Base-by-base conservation (phyloP, 2,329 filamentous ascomycete genomes). In the Pezicula neosporulosa region DNA sequence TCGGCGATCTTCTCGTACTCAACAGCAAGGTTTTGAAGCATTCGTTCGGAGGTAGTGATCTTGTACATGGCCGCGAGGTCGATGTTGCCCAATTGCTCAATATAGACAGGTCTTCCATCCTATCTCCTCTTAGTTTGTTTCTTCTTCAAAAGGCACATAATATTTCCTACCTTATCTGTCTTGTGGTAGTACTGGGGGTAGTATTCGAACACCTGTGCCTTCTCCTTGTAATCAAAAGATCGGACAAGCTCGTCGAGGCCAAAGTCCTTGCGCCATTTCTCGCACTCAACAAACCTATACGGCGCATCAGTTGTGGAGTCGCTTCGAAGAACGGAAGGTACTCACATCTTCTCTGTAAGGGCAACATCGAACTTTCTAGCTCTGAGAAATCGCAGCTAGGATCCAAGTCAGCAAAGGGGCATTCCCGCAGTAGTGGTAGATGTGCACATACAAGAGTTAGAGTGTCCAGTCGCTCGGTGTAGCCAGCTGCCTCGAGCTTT, bases 121-220 rank as follows among this genome's bases (percentile, higher is more conserved):
- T 96, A 47, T 12, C 19, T 21, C 16, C 43, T 48, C 46, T 63
- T 47, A 64, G 52, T 44, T 28, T 38, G n/a, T 45, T 36, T 9
- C 24, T 16, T 28, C 21, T n/a, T n/a, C n/a, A n/a, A n/a, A n/a
- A n/a, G n/a, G 12, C 33, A 8, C 10, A 35, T 50, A 47, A 35
- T 10, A 30, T n/a, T 19, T 44, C 51, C 33, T 70, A 86, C 84
- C 75, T 90, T 91, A 74, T 94, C 90, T 12, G 85, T 93, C 78
- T 97, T 97, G 82, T 99, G 94, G 77, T 99, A 99, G 78, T 94
- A 99, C 75, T 99, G 94, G 44, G 90, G 90, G 75, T 99, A 99
- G 79, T 89, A 96, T 73, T 93, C 77, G 72, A 89, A 89, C 53
- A 99, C 82, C 68, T 93, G 70, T 50, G 81, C 69, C 72, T 93